Percentiles rank a stretch among this genome's conserved stretches.
Conservation (phyloP, 805 yeast species). For the Metschnikowia shivogae region DNA sequence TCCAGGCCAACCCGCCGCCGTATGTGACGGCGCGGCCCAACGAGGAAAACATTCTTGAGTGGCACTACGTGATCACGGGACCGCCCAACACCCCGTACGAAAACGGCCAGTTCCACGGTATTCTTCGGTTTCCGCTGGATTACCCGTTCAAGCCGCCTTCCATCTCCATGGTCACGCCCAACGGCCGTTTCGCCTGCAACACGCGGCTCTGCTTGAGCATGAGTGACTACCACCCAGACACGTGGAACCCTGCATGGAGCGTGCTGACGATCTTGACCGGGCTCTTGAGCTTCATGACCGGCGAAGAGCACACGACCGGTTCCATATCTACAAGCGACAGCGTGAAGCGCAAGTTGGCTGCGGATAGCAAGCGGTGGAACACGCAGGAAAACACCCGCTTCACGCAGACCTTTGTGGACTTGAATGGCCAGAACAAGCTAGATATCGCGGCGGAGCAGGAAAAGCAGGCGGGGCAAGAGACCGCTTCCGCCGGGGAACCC, state of each 20-base stretch:
- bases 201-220: constrained; percentile 83
- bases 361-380: constrained; percentile 58
- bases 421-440: constrained; percentile 40
- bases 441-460: constrained; percentile 24
- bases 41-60: constrained; percentile 81
- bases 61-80: constrained; percentile 92
- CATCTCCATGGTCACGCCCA: constrained; percentile 84
- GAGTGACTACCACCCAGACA: constrained; percentile 91
- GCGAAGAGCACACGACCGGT: constrained; percentile 81
- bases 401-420: constrained; percentile 63
- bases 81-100: constrained; percentile 87
- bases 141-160: constrained; percentile 93
- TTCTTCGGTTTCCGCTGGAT: constrained; percentile 75
- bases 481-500: constrained; percentile 5
- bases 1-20: constrained; percentile 80
- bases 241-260: constrained; percentile 97
- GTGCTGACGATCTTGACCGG: constrained; percentile 87
- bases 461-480: constrained; percentile 5
- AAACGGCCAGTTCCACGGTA: constrained; percentile 86
- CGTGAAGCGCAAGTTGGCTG: constrained; percentile 55
- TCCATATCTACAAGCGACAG: constrained; percentile 62
- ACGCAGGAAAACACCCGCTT: constrained; percentile 54
- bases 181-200: constrained; percentile 79
- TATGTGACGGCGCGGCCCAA: constrained; percentile 80
- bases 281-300: constrained; percentile 85